Base-by-base conservation (phyloP, 192 early-diverging fungal species). In the Umbelopsis isabellina region DNA sequence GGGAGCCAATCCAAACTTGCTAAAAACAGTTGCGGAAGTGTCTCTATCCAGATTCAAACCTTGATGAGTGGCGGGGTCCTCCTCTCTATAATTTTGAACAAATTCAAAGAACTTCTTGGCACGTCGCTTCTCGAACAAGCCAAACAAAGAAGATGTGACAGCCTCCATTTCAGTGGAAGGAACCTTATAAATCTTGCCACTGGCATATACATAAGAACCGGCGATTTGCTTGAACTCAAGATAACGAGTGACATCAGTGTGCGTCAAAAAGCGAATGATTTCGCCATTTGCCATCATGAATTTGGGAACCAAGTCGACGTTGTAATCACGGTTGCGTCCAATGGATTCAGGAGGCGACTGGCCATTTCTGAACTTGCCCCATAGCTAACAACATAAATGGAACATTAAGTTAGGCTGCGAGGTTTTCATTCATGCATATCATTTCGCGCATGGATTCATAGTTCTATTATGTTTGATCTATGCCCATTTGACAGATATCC, bases 211-310 rank as follows among this genome's bases (percentile, higher is more conserved):
- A 82, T 87, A 97, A 35, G 94, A 95, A 6, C 96, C 96, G 23
- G 92, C 84, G 68, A 99, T 93, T 74, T 96, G 94, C 78, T 94
- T 94, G 86, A 99, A 98, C 80, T 97, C 96, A 35, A 98, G 86
- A 86, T 99, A 98, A 65, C 95, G 92, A 33, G 97, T 97, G 22
- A 99, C 97, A 73, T 98, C 94, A 46, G 96, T 98, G 84, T 99
- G 95, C 74, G 92, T 92, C 52, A 99, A 89, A 65, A 99, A 96
- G 75, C 91, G 92, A 72, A 98, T 93, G 73, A 99, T 93, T 79
- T 97, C 97, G 61, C 97, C 98, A 65, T 93, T 95, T 30, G 94
- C 95, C 97, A 99, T 98, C 84, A 97, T 93, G 83, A 99, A 99
- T 86, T 99, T 99, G 70, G 98, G 98, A 61, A 99, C 97, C 77